A percentile compares a stretch with the other conserved stretches of the same genome.
These are phyloP conservation scores for Trichoderma gamsii DNA, from an alignment of 495 filamentous ascomycete genomes.

Conservation along the genomic window DNA sequence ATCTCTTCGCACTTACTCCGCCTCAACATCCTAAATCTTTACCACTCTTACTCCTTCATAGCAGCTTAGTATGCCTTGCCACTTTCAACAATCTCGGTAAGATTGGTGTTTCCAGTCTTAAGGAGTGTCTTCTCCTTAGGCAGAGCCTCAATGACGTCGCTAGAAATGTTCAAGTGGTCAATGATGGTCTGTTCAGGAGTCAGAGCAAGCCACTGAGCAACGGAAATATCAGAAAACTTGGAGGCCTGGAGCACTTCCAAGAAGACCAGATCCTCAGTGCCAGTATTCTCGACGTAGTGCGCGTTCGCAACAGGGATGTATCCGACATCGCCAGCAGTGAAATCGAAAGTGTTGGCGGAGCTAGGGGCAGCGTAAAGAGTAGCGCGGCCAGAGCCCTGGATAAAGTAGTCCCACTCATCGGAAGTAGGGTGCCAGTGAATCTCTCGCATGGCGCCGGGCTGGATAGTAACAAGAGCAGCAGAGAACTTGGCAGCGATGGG, in stretches of 20 bases:
- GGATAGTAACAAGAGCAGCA: constrained; percentile 57
- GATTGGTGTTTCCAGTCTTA: constrained; percentile 39
- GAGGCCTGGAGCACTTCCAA: constrained; percentile 64
- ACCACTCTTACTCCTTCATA: neutral
- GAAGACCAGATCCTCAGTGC: constrained; percentile 60
- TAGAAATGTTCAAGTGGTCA: constrained; percentile 55
- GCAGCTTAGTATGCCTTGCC: neutral
- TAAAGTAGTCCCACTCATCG: constrained; percentile 76
- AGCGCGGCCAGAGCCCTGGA: constrained; percentile 58
- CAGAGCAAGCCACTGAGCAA: constrained; percentile 60
- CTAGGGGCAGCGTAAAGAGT: constrained; percentile 57
- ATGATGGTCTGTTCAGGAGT: constrained; percentile 58
- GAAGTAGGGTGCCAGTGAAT: constrained; percentile 73
- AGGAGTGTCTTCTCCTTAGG: constrained; percentile 60
- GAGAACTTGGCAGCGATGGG: constrained; percentile 54
- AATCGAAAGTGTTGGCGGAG: constrained; percentile 65
- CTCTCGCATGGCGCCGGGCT: constrained; percentile 69
- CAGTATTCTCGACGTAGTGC: constrained; percentile 72
- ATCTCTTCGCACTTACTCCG: too few relatives aligned
- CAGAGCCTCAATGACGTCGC: constrained; percentile 46
- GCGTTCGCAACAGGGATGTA: constrained; percentile 59
- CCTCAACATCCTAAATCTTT: neutral
- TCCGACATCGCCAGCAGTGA: constrained; percentile 63
- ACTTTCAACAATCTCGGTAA: constrained; percentile 21
- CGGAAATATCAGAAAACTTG: constrained; percentile 57